A percentile compares a stretch with the other conserved stretches of the same genome.
phyloP scores from a whole-genome alignment of 495 filamentous ascomycete genomes.

The Penicillium coprophilum region DNA sequence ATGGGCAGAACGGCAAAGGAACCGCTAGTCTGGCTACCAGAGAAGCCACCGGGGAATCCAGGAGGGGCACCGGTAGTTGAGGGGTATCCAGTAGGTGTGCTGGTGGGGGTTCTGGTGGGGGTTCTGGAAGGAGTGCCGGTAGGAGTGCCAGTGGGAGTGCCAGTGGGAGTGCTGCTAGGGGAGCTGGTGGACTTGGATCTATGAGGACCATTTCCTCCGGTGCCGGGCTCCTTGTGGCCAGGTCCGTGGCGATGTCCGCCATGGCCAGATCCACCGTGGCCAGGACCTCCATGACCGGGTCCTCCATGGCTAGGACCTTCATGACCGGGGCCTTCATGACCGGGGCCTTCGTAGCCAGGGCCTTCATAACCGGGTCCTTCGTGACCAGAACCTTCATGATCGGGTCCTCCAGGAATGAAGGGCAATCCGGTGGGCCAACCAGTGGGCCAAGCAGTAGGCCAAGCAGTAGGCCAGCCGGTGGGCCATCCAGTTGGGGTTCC shows the following conservation, averaged over 20 bases:
- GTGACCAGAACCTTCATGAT: neutral
- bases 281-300: neutral
- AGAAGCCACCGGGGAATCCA: conserved; percentile 3
- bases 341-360: neutral
- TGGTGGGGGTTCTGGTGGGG: neutral
- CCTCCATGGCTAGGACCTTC: neutral
- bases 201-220: neutral
- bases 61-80: conserved; percentile 7
- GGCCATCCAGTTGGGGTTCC: neutral
- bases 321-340: neutral
- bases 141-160: neutral
- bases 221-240: neutral
- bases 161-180: neutral
- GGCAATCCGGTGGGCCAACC: neutral
- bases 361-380: neutral
- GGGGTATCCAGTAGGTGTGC: conserved; percentile 6
- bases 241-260: neutral
- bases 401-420: neutral
- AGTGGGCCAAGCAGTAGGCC: neutral
- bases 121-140: neutral
- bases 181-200: neutral
- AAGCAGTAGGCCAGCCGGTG: neutral
- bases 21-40: conserved; percentile 3
- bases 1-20: conserved; percentile 5
- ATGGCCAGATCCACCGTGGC: neutral